Conservation (phyloP, 331 rosid genomes). For the Stylosanthes scabra region DNA sequence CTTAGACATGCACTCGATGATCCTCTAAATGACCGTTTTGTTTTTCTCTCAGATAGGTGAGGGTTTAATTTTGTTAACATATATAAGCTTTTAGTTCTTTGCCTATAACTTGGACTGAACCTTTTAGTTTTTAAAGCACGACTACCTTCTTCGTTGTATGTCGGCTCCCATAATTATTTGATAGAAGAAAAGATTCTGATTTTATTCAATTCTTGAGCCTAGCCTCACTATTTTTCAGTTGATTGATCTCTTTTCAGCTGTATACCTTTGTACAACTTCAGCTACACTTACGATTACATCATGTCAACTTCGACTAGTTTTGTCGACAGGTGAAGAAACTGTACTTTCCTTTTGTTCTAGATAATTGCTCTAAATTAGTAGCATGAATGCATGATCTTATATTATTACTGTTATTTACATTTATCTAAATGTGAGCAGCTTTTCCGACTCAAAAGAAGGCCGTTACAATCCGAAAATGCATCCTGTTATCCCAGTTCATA, state of each 20-base stretch:
- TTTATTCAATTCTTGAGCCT: slow-evolving; percentile 16
- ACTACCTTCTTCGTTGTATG: background rate
- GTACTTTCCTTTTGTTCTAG: slow-evolving; percentile 1
- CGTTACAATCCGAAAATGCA: slow-evolving; percentile 96
- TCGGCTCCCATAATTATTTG: slow-evolving; percentile 24
- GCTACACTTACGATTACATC: slow-evolving; percentile 86
- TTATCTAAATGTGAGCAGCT: slow-evolving; percentile 55
- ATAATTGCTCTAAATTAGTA: background rate
- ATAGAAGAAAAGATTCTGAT: slow-evolving; percentile 7
- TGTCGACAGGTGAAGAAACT: slow-evolving; percentile 85
- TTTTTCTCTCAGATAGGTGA: slow-evolving; percentile 98
- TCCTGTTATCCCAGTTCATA: slow-evolving; percentile 82
- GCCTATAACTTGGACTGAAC: slow-evolving; percentile 20
- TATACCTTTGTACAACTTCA: slow-evolving; percentile 96
- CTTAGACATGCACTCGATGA: slow-evolving; percentile 85
- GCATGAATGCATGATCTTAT: background rate
- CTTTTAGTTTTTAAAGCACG: background rate
- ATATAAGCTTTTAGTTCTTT: slow-evolving; percentile 9
- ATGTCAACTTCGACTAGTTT: slow-evolving; percentile 88
- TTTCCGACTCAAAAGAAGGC: slow-evolving; percentile 94
- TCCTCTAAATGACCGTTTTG: slow-evolving; percentile 89
- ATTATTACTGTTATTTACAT: background rate
- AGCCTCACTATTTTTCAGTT: slow-evolving; percentile 68
- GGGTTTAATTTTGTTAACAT: slow-evolving; percentile 49
- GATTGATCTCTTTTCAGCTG: slow-evolving; percentile 87